phyloP scores from a whole-genome alignment of 2,329 filamentous ascomycete genomes.

The Fusarium sarcochroum region DNA sequence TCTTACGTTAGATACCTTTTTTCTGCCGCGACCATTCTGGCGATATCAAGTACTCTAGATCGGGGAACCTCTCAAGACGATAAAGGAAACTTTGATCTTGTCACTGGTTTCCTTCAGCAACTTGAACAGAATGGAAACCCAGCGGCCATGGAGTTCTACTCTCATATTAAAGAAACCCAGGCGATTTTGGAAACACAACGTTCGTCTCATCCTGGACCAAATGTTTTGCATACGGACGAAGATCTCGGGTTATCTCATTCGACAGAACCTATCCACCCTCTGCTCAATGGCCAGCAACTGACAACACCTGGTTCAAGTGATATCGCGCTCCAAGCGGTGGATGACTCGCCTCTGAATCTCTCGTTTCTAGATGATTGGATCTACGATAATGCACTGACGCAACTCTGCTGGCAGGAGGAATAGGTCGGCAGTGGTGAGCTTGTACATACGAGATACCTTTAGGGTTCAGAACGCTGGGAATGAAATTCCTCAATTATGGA shows the following conservation, averaged over 20 bases:
- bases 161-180: neutral
- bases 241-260: neutral
- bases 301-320: too few species aligned
- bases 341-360: neutral
- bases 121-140: neutral
- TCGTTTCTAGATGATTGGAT: slow-evolving; percentile 8
- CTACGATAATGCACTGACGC: neutral
- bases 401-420: neutral
- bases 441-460: too few species aligned
- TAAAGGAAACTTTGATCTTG: neutral
- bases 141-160: slow-evolving; percentile 1
- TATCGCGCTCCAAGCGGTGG: neutral
- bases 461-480: too few species aligned
- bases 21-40: neutral
- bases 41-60: neutral
- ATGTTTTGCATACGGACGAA: neutral
- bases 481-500: too few species aligned
- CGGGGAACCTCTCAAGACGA: neutral
- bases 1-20: neutral
- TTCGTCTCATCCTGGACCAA: too few species aligned
- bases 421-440: neutral
- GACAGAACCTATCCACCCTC: neutral
- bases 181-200: neutral
- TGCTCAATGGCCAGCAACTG: neutral
- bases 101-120: neutral